These are phyloP conservation scores for Aspergillus ibericus DNA, from an alignment of 2,329 filamentous ascomycete species.

Conservation along the genomic window DNA sequence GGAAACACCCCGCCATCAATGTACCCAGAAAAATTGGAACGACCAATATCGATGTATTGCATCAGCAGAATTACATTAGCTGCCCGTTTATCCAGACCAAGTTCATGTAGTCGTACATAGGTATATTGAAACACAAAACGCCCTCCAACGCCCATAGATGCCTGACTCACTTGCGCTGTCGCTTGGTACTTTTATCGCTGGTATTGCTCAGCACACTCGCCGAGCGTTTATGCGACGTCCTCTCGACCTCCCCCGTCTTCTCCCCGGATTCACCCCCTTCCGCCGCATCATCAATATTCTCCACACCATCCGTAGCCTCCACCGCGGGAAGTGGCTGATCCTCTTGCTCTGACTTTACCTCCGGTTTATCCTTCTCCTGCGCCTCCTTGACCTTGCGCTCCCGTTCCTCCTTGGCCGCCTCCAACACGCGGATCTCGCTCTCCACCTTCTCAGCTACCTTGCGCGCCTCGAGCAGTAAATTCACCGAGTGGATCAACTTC, in stretches of 20 bases:
- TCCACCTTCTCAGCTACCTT: slow-evolving; percentile 51
- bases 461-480: slow-evolving; percentile 48
- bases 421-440: slow-evolving; percentile 49
- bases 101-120: slow-evolving; percentile 36
- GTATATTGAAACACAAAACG: slow-evolving; percentile 24
- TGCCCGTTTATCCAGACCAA: slow-evolving; percentile 10
- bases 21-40: neutral
- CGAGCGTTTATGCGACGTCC: slow-evolving; percentile 67
- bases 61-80: neutral
- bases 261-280: slow-evolving; percentile 6
- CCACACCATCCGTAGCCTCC: slow-evolving; percentile 11
- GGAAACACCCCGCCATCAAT: neutral
- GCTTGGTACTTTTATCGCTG: slow-evolving; percentile 61
- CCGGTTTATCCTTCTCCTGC: slow-evolving; percentile 28
- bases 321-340: slow-evolving; percentile 23
- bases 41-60: neutral
- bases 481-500: slow-evolving; percentile 48
- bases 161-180: slow-evolving; percentile 45
- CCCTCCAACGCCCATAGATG: slow-evolving; percentile 4
- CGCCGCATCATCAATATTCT: slow-evolving; percentile 3
- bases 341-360: slow-evolving; percentile 38
- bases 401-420: slow-evolving; percentile 43
- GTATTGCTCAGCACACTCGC: slow-evolving; percentile 73
- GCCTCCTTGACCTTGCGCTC: slow-evolving; percentile 37
- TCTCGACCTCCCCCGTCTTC: slow-evolving; percentile 16